Conservation (phyloP, 2,329 filamentous ascomycete species). For the Elsinoe arachidis region DNA sequence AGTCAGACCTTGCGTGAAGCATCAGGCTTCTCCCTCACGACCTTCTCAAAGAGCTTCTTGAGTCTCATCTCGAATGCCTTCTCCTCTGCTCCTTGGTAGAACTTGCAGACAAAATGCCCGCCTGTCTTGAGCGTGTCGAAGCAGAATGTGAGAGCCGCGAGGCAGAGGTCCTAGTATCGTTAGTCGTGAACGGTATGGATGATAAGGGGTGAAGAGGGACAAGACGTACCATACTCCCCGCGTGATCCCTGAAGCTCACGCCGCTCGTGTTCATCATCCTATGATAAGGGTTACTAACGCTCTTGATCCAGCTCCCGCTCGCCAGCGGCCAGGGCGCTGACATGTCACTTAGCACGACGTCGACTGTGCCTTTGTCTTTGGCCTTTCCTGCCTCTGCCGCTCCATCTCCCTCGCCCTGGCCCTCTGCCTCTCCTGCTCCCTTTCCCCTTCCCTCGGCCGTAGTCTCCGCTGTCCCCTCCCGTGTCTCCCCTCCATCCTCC, state of each 20-base stretch:
- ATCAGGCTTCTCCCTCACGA: conserved; percentile 82
- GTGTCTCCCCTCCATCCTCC: conserved; percentile 27
- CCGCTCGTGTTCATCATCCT: conserved; percentile 99
- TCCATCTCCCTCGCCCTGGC: conserved; percentile 16
- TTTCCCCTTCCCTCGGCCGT: conserved; percentile 33
- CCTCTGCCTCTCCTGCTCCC: conserved; percentile 26
- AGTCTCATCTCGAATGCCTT: conserved; percentile 67
- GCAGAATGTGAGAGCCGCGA: conserved; percentile 74
- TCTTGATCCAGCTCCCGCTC: conserved; percentile 70
- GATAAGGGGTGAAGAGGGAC: not conserved
- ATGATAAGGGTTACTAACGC: conserved; percentile 86
- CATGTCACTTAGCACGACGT: conserved; percentile 98
- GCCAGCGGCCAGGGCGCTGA: conserved; percentile 89
- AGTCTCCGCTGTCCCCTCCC: conserved; percentile 26
- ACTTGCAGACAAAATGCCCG: conserved; percentile 94
- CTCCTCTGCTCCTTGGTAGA: conserved; percentile 86
- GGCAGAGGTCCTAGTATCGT: conserved; percentile 69
- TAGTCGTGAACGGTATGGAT: not conserved
- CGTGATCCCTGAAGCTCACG: conserved; percentile 76
- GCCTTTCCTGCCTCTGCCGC: conserved; percentile 37
- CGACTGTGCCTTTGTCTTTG: conserved; percentile 45
- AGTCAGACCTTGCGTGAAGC: conserved; percentile 70
- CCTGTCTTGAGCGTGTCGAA: conserved; percentile 73
- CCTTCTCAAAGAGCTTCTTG: conserved; percentile 67
- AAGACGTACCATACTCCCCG: conserved; percentile 76